Conservation (phyloP, 768 basidiomycete species). For the Hericium coralloides region DNA sequence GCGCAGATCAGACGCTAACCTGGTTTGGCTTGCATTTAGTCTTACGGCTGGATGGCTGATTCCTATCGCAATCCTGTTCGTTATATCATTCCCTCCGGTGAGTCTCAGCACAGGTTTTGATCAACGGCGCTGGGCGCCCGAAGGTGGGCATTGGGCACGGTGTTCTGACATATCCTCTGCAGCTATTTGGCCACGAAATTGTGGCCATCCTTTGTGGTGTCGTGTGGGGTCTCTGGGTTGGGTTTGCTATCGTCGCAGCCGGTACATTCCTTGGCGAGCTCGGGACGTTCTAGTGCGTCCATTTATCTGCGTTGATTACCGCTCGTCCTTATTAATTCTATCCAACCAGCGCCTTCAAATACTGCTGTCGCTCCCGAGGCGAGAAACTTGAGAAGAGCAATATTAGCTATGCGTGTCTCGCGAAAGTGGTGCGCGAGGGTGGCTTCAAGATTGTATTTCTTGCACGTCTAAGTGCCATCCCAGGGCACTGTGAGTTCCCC, state of each 20-base stretch:
- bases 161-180: slow-evolving; percentile 2
- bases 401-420: slow-evolving; percentile 39
- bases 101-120: slow-evolving; percentile 11
- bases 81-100: slow-evolving; percentile 82
- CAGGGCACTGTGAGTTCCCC: slow-evolving; percentile 65
- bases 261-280: slow-evolving; percentile 83
- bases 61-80: slow-evolving; percentile 72
- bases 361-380: slow-evolving; percentile 64
- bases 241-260: slow-evolving; percentile 79
- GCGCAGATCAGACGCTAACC: neutral
- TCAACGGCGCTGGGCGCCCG: neutral
- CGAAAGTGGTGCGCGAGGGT: slow-evolving; percentile 67
- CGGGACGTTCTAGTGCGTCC: slow-evolving; percentile 75
- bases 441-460: slow-evolving; percentile 81
- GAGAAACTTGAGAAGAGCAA: slow-evolving; percentile 49
- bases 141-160: neutral
- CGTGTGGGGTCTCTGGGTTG: slow-evolving; percentile 83
- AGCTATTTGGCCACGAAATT: slow-evolving; percentile 91
- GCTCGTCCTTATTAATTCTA: neutral
- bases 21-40: slow-evolving; percentile 21
- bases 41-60: slow-evolving; percentile 60
- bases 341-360: slow-evolving; percentile 64
- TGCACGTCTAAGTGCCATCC: slow-evolving; percentile 73
- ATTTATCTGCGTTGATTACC: neutral
- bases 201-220: slow-evolving; percentile 82